Evolutionary conservation across 805 yeast species (phyloP).

Genomic region (Danielia oregonensis): DNA sequence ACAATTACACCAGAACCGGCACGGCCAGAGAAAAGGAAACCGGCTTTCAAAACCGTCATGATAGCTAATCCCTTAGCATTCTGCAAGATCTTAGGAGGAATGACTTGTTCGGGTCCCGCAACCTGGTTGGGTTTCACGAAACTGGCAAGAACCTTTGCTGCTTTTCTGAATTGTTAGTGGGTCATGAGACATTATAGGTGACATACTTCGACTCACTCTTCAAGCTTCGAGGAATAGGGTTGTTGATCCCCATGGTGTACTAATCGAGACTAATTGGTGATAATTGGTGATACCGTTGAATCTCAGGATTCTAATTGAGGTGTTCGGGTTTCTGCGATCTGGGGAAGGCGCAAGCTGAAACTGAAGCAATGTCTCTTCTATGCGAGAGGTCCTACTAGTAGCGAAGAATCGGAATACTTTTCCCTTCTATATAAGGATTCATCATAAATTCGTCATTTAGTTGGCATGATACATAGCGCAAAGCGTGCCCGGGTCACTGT

Average conservation of each 20-base stretch:
- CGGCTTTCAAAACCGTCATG: slow-evolving; percentile 94
- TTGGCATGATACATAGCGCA: no score
- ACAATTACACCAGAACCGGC: slow-evolving; percentile 97
- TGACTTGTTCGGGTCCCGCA: slow-evolving; percentile 80
- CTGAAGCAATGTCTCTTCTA: no score
- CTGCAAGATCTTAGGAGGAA: slow-evolving; percentile 82
- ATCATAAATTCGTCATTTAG: no score
- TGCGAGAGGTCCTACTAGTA: no score
- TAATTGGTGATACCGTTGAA: no score
- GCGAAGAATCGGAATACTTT: no score
- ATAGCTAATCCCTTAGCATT: slow-evolving; percentile 92
- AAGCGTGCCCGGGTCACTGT: no score
- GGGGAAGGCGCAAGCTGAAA: neutral
- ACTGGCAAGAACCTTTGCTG: slow-evolving; percentile 85
- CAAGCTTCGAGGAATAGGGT: slow-evolving; percentile 91
- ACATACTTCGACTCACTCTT: slow-evolving; percentile 82
- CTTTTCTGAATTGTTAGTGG: slow-evolving; percentile 53
- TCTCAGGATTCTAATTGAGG: neutral
- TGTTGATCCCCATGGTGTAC: slow-evolving; percentile 56
- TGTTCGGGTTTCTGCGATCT: neutral
- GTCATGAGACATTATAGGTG: neutral
- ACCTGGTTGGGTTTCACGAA: slow-evolving; percentile 94
- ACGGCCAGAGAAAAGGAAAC: slow-evolving; percentile 91
- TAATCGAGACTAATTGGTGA: no score
- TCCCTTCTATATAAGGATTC: no score